phyloP scores from a whole-genome alignment of 768 basidiomycete genomes.

The Hericium erinaceus region DNA sequence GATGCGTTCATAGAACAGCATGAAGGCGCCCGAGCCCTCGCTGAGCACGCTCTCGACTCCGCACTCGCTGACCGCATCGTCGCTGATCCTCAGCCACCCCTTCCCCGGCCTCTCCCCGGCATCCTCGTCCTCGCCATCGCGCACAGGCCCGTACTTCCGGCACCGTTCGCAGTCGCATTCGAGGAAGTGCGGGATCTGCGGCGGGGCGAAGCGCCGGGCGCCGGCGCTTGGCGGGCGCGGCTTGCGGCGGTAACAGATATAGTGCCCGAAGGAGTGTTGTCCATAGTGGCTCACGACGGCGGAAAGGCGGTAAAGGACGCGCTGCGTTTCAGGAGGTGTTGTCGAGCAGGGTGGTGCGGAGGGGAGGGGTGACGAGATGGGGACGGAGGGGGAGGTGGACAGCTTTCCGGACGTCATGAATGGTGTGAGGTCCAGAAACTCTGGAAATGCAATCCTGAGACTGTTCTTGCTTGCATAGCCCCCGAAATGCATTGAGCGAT shows the following conservation, averaged over 20 bases:
- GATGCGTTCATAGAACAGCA: slow-evolving; percentile 86
- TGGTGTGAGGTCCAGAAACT: slow-evolving; percentile 81
- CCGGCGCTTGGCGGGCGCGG: slow-evolving; percentile 42
- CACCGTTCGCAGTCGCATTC: slow-evolving; percentile 41
- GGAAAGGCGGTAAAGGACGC: slow-evolving; percentile 76
- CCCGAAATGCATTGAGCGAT: slow-evolving; percentile 82
- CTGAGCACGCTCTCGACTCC: slow-evolving; percentile 65
- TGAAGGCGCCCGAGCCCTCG: slow-evolving; percentile 75
- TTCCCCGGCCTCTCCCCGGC: slow-evolving; percentile 31
- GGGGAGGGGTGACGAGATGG: slow-evolving; percentile 60
- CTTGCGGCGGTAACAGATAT: slow-evolving; percentile 83
- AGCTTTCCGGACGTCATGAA: slow-evolving; percentile 79
- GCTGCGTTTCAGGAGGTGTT: slow-evolving; percentile 44
- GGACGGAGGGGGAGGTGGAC: slow-evolving; percentile 54
- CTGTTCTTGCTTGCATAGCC: slow-evolving; percentile 74
- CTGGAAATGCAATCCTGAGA: slow-evolving; percentile 72
- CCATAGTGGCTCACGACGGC: slow-evolving; percentile 92
- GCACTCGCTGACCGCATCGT: slow-evolving; percentile 70
- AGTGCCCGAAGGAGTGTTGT: slow-evolving; percentile 89
- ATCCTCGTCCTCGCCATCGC: slow-evolving; percentile 44
- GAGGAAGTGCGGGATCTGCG: slow-evolving; percentile 31
- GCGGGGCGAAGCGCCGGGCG: slow-evolving; percentile 29
- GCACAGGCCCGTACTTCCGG: slow-evolving; percentile 39
- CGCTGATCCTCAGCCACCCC: slow-evolving; percentile 87
- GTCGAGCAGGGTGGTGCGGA: slow-evolving; percentile 33